Base-by-base conservation (phyloP, 2,329 filamentous ascomycete species). In the Diaporthe helianthi region DNA sequence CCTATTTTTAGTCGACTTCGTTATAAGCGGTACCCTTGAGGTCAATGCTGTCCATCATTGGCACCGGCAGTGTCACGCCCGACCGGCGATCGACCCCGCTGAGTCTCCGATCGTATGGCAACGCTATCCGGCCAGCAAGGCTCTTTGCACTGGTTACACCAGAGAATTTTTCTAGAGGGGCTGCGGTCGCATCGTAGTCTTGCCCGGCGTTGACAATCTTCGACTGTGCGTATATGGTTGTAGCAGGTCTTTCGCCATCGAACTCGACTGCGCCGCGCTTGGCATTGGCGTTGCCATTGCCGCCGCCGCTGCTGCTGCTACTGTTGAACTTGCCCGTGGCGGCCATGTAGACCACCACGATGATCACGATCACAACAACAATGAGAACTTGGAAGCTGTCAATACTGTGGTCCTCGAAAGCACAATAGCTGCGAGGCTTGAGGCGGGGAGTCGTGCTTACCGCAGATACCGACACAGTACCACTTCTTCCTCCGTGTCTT, bases 401-500 rank as follows among this genome's bases (percentile, higher is more conserved):
- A 82, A 77, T 24, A 65, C 19, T n/a, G 41, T 24, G 33, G 29
- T 10, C 46, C 33, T 4, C 19, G 26, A 44, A 8, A 19, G 17
- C 19, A 46, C 41, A n/a, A n/a, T 13, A 36, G 7, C 22, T 26
- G 15, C 7, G 26, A 38, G 22, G 17, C 22, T 5, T 1, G 10
- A 19, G 36, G 49, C 22, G 55, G 36, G 31, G 10, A 22, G 6
- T 8, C 38, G 61, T 47, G 80, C 86, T 74, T 83, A 89, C 86
- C 82, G 75, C 85, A 83, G 76, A 98, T 93, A 76, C 91, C 90
- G 74, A 97, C 82, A 85, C 94, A 97, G 79, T 92, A 94, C 94
- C 94, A 98, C 92, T 98, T 98, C 93, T 97, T 97, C 83, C 90
- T 93, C 74, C 93, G 87, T 63, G 92, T 93, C 75, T 89, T 88